These are phyloP conservation scores for Globisporangium uncinulatum DNA, from an alignment of 352 stramenopile genomes.

Conservation along the genomic window DNA sequence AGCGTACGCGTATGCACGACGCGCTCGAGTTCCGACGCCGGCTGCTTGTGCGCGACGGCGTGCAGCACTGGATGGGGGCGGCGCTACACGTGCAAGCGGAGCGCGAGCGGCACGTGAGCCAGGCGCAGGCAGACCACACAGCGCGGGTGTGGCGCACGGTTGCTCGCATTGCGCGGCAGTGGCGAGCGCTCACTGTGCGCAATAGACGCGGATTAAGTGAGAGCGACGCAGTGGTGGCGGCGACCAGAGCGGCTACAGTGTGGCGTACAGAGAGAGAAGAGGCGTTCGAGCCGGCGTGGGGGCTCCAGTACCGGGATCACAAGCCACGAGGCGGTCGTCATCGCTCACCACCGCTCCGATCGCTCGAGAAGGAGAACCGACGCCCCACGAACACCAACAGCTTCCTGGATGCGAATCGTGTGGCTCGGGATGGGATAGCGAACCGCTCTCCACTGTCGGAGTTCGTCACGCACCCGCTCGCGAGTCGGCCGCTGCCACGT, in stretches of 20 bases:
- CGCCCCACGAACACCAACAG: neutral
- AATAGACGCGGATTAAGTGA: neutral
- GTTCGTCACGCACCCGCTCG: conserved; percentile 24
- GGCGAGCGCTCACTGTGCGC: conserved; percentile 7
- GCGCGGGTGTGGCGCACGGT: conserved; percentile 14
- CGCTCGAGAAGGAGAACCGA: conserved; percentile 3
- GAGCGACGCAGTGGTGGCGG: neutral
- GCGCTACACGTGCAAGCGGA: conserved; percentile 12
- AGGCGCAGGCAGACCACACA: conserved; percentile 6
- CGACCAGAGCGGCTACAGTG: neutral
- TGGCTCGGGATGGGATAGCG: too few relatives aligned
- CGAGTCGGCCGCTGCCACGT: conserved; percentile 27
- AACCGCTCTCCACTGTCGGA: conserved; percentile 13
- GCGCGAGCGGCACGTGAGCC: conserved; percentile 6
- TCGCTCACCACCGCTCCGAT: neutral
- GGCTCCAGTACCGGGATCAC: neutral
- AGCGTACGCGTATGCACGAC: conserved; percentile 13
- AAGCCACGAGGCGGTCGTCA: neutral
- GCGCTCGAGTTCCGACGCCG: conserved; percentile 16
- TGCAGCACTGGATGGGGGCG: conserved; percentile 16
- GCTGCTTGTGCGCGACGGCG: conserved; percentile 12
- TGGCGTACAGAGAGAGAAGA: neutral
- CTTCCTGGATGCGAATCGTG: neutral
- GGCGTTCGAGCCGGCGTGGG: neutral
- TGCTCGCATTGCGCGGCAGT: conserved; percentile 16